These are phyloP conservation scores for Rickenella mellea DNA, from an alignment of 768 basidiomycete genomes.

Conservation along the genomic window DNA sequence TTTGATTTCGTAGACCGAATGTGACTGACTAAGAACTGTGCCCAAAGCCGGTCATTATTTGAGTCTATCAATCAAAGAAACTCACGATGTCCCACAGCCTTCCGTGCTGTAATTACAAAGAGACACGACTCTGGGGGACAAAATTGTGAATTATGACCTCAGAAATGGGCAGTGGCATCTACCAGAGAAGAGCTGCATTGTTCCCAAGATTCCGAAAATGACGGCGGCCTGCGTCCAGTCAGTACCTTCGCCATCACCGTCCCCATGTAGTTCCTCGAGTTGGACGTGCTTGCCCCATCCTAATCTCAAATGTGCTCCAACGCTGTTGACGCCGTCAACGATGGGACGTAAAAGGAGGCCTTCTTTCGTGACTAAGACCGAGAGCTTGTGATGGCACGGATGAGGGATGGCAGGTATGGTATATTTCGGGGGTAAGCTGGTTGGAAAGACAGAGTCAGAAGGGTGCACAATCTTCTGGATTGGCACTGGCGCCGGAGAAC, in stretches of 20 bases:
- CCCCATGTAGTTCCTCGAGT: slow-evolving; percentile 39
- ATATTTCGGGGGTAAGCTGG: slow-evolving; percentile 51
- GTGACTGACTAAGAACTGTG: slow-evolving; percentile 55
- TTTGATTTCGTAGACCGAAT: slow-evolving; percentile 59
- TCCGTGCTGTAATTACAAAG: slow-evolving; percentile 57
- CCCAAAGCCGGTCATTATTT: too few relatives aligned
- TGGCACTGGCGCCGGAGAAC: not conserved
- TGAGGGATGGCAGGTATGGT: slow-evolving; percentile 64
- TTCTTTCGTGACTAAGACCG: slow-evolving; percentile 44
- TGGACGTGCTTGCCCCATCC: slow-evolving; percentile 49
- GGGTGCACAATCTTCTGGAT: not conserved
- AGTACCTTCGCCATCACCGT: slow-evolving; percentile 18
- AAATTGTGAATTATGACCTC: slow-evolving; percentile 4
- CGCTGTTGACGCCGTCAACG: slow-evolving; percentile 18
- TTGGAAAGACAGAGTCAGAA: slow-evolving; percentile 1
- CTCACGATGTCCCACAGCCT: slow-evolving; percentile 60
- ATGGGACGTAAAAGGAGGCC: slow-evolving; percentile 66
- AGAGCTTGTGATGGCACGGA: slow-evolving; percentile 59
- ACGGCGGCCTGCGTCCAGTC: slow-evolving; percentile 52
- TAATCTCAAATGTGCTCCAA: slow-evolving; percentile 37
- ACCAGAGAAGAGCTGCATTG: slow-evolving; percentile 69
- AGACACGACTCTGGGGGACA: slow-evolving; percentile 56
- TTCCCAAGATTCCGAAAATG: slow-evolving; percentile 70
- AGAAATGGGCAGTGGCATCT: slow-evolving; percentile 14
- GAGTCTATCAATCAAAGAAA: slow-evolving; percentile 8